phyloP scores from a whole-genome alignment of 1,139 yeast genomes.

The Diutina ranongensis region DNA sequence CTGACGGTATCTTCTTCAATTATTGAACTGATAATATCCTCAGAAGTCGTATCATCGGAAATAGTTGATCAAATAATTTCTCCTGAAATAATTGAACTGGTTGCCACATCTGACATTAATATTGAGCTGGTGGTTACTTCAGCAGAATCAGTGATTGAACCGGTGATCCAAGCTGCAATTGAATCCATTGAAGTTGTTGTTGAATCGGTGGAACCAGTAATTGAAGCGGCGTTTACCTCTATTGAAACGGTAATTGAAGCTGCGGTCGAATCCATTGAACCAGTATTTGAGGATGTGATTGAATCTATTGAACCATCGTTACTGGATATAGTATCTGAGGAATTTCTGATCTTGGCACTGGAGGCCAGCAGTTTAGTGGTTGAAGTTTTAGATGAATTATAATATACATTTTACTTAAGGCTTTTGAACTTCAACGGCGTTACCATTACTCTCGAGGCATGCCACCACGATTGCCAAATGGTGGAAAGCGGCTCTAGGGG shows the following conservation, averaged over 20 bases:
- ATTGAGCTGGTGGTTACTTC: too few relatives aligned
- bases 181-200: background rate
- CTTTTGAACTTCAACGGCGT: constrained; percentile 37
- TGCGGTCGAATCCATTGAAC: background rate
- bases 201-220: background rate
- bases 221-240: background rate
- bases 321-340: too few relatives aligned
- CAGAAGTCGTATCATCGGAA: too few relatives aligned
- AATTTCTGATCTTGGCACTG: background rate
- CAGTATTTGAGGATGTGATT: background rate
- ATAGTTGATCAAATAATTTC: too few relatives aligned
- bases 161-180: background rate
- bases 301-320: too few relatives aligned
- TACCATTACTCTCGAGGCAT: constrained; percentile 63
- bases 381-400: background rate
- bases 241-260: background rate
- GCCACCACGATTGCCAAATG: constrained; percentile 87
- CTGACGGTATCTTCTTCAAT: too few relatives aligned
- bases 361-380: too few relatives aligned
- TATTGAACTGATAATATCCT: background rate
- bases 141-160: background rate
- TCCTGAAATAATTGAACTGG: too few relatives aligned
- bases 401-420: too few relatives aligned
- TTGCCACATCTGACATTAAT: too few relatives aligned
- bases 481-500: constrained; percentile 75